These are phyloP conservation scores for Sporothrix euskadiensis DNA, from an alignment of 2,329 filamentous ascomycete genomes.

Conservation along the genomic window DNA sequence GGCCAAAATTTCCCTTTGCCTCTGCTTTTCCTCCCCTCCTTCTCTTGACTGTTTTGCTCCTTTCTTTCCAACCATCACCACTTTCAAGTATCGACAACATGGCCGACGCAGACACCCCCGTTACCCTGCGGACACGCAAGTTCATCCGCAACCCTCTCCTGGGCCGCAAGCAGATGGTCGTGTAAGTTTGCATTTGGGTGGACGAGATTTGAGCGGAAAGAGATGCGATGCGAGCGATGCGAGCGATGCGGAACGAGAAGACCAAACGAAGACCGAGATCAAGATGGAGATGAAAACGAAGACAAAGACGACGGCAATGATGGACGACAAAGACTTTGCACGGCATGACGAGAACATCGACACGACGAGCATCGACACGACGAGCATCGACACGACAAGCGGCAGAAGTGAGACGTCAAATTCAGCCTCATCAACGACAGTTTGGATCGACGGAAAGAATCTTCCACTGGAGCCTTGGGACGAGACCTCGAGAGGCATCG, in stretches of 20 bases:
- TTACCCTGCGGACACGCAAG: slow-evolving; percentile 96
- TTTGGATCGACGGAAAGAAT: background rate
- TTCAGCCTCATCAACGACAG: background rate
- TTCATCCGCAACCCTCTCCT: slow-evolving; percentile 99
- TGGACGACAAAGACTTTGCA: background rate
- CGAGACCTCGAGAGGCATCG: background rate
- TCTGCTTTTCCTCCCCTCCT: background rate
- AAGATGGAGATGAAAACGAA: background rate
- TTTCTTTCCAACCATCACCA: slow-evolving; percentile 18
- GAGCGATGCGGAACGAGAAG: background rate
- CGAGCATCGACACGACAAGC: background rate
- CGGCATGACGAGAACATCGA: background rate
- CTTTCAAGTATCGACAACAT: slow-evolving; percentile 53
- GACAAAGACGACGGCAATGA: background rate
- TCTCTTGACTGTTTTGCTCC: background rate
- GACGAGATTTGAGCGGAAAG: background rate
- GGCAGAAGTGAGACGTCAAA: background rate
- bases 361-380: background rate
- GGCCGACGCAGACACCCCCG: slow-evolving; percentile 77
- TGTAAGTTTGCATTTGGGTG: slow-evolving; percentile 65
- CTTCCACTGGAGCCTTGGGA: background rate
- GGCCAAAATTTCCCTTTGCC: slow-evolving; percentile 11
- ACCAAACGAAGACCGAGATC: background rate
- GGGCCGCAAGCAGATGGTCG: slow-evolving; percentile 98
- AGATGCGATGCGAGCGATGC: background rate